A percentile compares a stretch with the other conserved stretches of the same genome.
Conservation (phyloP, 2,329 filamentous ascomycete genomes). For the Colletotrichum tropicicola region DNA sequence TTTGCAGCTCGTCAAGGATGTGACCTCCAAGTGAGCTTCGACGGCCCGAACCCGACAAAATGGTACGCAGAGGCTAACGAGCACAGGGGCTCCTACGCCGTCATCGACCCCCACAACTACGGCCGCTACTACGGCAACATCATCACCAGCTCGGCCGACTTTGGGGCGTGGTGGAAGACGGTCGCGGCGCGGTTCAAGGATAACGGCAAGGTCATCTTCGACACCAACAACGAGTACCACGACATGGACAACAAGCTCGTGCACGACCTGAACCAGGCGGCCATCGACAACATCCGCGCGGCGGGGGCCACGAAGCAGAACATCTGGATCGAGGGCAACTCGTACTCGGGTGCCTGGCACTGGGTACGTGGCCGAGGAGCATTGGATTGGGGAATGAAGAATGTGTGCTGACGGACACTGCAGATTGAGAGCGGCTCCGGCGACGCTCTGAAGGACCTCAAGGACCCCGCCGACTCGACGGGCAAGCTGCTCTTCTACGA, state of each 20-base stretch:
- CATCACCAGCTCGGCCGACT: constrained; percentile 57
- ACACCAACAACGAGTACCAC: constrained; percentile 70
- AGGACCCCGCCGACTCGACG: constrained; percentile 52
- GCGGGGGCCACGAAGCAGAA: constrained; percentile 60
- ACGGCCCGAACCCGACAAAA: background rate
- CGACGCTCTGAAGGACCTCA: constrained; percentile 46
- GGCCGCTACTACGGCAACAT: constrained; percentile 56
- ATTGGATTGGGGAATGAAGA: background rate
- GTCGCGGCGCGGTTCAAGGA: constrained; percentile 56
- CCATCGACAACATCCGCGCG: constrained; percentile 64
- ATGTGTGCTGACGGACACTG: background rate
- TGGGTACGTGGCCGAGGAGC: constrained; percentile 2
- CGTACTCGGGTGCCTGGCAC: constrained; percentile 54
- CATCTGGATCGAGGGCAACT: constrained; percentile 60
- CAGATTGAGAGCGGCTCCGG: constrained; percentile 43
- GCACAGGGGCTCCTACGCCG: constrained; percentile 47
- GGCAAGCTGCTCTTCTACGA: constrained; percentile 53
- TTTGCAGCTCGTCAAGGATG: constrained; percentile 37
- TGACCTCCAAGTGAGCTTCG: constrained; percentile 35
- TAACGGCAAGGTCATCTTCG: constrained; percentile 63
- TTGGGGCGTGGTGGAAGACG: constrained; percentile 62
- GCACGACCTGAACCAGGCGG: constrained; percentile 64
- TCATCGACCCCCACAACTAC: constrained; percentile 66
- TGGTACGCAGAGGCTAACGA: background rate
- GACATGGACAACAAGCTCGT: constrained; percentile 65